A percentile compares a stretch with the other conserved stretches of the same genome.
These are phyloP conservation scores for Saksenaea vasiformis DNA, from an alignment of 371 early-diverging fungal genomes.

Conservation along the genomic window DNA sequence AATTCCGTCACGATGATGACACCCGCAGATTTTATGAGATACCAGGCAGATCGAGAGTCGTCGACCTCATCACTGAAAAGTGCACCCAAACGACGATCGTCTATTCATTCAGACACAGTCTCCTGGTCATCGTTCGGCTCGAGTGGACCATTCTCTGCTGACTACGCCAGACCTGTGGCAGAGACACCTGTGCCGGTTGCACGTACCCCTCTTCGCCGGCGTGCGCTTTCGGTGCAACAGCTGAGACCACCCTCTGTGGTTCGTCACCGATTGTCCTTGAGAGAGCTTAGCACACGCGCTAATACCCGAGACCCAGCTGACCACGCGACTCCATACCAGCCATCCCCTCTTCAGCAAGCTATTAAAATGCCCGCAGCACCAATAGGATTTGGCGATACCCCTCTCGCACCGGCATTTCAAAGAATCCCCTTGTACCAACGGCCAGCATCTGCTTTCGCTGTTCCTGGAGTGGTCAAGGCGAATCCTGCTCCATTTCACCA, in stretches of 20 bases:
- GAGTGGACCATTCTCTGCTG: neutral
- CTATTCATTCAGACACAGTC: conserved; percentile 28
- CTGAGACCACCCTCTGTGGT: conserved; percentile 13
- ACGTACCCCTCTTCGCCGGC: conserved; percentile 26
- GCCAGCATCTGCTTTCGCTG: conserved; percentile 22
- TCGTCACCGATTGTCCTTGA: conserved; percentile 22
- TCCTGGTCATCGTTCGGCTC: conserved; percentile 18
- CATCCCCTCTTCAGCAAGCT: conserved; percentile 25
- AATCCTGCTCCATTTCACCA: conserved; percentile 2
- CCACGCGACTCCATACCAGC: conserved; percentile 18
- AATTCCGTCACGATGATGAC: conserved; percentile 23
- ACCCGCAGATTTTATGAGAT: conserved; percentile 24
- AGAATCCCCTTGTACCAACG: conserved; percentile 1
- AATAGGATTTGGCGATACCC: conserved; percentile 1
- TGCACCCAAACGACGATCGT: conserved; percentile 22
- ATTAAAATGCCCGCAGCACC: conserved; percentile 12
- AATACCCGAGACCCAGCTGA: neutral
- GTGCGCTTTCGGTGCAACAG: conserved; percentile 46
- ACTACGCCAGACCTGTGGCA: neutral
- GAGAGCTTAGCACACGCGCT: conserved; percentile 18
- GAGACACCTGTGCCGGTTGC: conserved; percentile 1
- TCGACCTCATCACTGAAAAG: conserved; percentile 27
- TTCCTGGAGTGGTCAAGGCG: conserved; percentile 11
- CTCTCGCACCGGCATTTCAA: neutral
- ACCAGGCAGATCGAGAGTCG: conserved; percentile 29